Evolutionary conservation across 495 filamentous ascomycete species (phyloP).

Genomic region (Penicillium lagena): DNA sequence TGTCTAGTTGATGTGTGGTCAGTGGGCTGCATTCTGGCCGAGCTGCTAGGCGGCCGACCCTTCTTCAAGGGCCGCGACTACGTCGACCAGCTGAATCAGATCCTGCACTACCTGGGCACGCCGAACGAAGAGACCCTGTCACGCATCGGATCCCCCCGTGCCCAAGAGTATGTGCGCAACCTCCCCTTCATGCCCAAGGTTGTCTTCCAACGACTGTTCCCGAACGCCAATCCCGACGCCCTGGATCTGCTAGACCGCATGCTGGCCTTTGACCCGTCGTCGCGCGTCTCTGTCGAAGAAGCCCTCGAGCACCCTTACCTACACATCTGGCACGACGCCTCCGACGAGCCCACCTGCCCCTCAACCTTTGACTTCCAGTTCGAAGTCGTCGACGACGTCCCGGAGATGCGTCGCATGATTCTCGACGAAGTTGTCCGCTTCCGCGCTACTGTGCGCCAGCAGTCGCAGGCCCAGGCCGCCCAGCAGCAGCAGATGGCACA

Average conservation of each 20-base stretch:
- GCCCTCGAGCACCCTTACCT: constrained; percentile 95
- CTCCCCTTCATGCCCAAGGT: constrained; percentile 94
- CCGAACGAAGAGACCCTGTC: constrained; percentile 91
- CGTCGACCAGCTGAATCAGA: constrained; percentile 98
- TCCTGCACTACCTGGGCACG: constrained; percentile 94
- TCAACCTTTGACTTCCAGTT: constrained; percentile 97
- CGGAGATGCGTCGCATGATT: constrained; percentile 95
- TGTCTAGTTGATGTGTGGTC: constrained; percentile 95
- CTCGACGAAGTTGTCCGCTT: constrained; percentile 85
- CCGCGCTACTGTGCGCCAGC: constrained; percentile 66
- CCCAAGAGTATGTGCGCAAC: constrained; percentile 98
- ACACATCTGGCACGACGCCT: constrained; percentile 96
- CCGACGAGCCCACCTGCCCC: constrained; percentile 89
- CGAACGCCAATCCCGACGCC: constrained; percentile 91
- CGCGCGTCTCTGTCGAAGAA: constrained; percentile 85
- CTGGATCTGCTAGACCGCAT: constrained; percentile 92
- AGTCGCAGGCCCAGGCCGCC: constrained; percentile 40
- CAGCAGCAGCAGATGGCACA: constrained; percentile 34
- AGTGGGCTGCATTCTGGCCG: constrained; percentile 94
- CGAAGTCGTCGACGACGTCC: constrained; percentile 87
- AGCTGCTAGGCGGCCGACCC: constrained; percentile 89
- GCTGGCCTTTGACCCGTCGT: constrained; percentile 93
- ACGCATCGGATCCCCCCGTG: constrained; percentile 90
- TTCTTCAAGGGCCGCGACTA: constrained; percentile 99
- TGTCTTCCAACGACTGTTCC: constrained; percentile 80